A percentile compares a stretch with the other conserved stretches of the same genome.
These are phyloP conservation scores for Jimgerdemannia flammicorona DNA, from an alignment of 192 early-diverging fungal genomes.

Conservation along the genomic window DNA sequence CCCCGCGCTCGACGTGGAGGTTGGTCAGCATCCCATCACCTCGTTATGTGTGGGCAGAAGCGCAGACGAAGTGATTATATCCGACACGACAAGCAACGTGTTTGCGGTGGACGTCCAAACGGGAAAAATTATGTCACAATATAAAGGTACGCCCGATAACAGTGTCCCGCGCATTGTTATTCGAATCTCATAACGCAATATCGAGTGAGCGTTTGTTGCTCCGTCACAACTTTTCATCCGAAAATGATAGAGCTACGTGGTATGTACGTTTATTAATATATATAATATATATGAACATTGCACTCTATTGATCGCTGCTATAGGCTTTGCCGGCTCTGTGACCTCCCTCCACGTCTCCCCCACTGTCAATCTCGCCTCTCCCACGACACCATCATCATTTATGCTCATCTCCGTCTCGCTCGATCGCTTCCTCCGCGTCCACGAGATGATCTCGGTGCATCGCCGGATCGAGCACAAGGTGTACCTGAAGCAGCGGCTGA, in stretches of 20 bases:
- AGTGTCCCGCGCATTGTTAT: too few species aligned
- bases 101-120: constrained; percentile 57
- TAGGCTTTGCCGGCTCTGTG: constrained; percentile 52
- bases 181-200: background rate
- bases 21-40: constrained; percentile 70
- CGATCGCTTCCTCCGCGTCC: constrained; percentile 78
- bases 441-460: constrained; percentile 51
- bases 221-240: too few species aligned
- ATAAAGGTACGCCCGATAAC: constrained; percentile 49
- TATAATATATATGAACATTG: background rate
- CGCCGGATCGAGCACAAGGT: constrained; percentile 54
- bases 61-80: constrained; percentile 56
- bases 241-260: constrained; percentile 1
- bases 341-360: constrained; percentile 18
- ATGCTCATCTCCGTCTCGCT: constrained; percentile 51
- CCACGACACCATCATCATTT: too few species aligned
- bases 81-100: constrained; percentile 58
- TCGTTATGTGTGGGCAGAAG: constrained; percentile 39
- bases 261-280: background rate
- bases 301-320: constrained; percentile 22
- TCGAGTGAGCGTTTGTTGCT: background rate
- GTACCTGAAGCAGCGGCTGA: constrained; percentile 77
- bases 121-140: constrained; percentile 51
- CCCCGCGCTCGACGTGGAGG: constrained; percentile 62
- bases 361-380: background rate